Evolutionary conservation across 106 monocot species (phyloP).

Genomic region (Apostasia ramifera): DNA sequence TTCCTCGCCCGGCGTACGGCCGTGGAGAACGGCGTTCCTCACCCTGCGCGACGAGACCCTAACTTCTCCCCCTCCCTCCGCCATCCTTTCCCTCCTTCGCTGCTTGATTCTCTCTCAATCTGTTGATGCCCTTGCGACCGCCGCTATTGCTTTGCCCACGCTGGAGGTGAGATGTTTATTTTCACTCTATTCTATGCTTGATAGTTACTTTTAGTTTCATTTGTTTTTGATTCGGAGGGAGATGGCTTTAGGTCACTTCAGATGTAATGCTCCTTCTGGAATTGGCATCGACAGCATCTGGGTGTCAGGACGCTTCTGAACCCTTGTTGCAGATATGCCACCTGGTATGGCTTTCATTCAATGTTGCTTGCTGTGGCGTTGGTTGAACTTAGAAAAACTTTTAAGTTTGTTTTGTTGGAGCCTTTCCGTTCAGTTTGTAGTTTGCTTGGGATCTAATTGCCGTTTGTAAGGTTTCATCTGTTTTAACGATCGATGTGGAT

Average conservation of each 20-base stretch:
- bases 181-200: not conserved
- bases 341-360: conserved; percentile 36
- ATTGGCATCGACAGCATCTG: conserved; percentile 26
- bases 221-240: not conserved
- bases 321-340: conserved; percentile 25
- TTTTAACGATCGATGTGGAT: too few species aligned
- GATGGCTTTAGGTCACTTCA: conserved; percentile 51
- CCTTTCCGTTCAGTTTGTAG: too few species aligned
- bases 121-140: conserved; percentile 31
- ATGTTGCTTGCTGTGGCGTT: not conserved
- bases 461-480: too few species aligned
- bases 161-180: conserved; percentile 42
- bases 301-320: conserved; percentile 30
- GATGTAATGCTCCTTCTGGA: conserved; percentile 77
- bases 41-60: conserved; percentile 86
- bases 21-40: conserved; percentile 84
- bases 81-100: conserved; percentile 50
- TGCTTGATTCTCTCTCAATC: conserved; percentile 51
- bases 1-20: conserved; percentile 29
- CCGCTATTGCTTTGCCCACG: conserved; percentile 51
- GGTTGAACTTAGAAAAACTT: not conserved
- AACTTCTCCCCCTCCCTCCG: conserved; percentile 30
- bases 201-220: not conserved
- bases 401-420: not conserved
- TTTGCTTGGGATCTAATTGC: too few species aligned